Base-by-base conservation (phyloP, 805 yeast species). In the Metschnikowia hibisci region DNA sequence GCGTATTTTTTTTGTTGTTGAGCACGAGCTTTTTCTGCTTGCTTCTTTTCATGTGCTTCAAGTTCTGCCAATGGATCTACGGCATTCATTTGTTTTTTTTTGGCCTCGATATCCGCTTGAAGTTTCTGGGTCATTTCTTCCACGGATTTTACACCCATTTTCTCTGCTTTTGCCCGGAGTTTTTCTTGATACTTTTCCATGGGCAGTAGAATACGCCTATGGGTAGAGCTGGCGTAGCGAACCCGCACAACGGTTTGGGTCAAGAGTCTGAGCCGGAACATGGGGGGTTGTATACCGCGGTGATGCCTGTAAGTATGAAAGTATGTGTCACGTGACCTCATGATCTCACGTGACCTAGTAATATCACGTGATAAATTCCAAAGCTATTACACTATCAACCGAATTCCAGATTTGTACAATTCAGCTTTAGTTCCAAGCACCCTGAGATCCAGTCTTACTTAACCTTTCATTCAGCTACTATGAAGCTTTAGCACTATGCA, bases 41-140 rank as follows among this genome's bases (percentile, higher is more conserved):
- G 74, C 52, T 64, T 58, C 43, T 67, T 61, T 53, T 77, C 77
- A 50, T 69, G 72, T 32, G 76, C 79, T 50, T 81, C 84, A n/a
- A 84, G 63, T 47, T 82, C 86, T 39, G 75, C 68, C 51, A 85
- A 64, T 0, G 93, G 93, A 57, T 87, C 95, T 11, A 84, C 63
- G 43, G 71, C 77, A 57, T 71, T 73, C 55, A 84, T 67, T 45
- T 80, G 78, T 46, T 69, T 71, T 57, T 80, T 83, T 37, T 71
- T 76, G 28, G 62, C 56, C 29, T 73, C 79, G 35, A 88, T 78
- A 16, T 78, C 74, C 32, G 79, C 84, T 54, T 83, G 81, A 49
- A 83, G 63, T 48, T 76, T 78, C 32, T 68, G 78, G 50, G 81
- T 77, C 48, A 89, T 66, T 44, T 85, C 85, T 6, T 79, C 78